phyloP scores from a whole-genome alignment of 2,329 filamentous ascomycete species.

The Calonectria crousiana region DNA sequence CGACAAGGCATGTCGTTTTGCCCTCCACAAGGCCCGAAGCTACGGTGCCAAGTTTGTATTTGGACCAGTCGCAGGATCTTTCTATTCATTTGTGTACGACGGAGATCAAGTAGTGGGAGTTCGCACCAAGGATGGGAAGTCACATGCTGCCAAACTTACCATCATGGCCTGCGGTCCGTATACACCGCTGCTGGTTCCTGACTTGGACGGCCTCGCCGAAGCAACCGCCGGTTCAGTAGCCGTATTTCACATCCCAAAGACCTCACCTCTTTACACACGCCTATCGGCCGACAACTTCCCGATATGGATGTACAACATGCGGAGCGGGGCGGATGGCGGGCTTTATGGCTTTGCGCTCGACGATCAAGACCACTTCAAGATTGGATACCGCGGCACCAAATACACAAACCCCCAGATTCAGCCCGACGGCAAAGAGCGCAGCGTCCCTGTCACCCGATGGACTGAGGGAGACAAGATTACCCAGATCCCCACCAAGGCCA shows the following conservation, averaged over 20 bases:
- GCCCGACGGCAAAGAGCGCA: conserved; percentile 52
- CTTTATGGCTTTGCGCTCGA: conserved; percentile 62
- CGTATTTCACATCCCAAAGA: conserved; percentile 56
- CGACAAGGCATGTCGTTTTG: conserved; percentile 60
- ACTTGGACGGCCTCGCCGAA: conserved; percentile 57
- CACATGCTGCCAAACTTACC: conserved; percentile 48
- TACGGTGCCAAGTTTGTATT: conserved; percentile 58
- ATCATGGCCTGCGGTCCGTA: conserved; percentile 59
- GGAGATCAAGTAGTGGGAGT: conserved; percentile 51
- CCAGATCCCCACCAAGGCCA: conserved; percentile 44
- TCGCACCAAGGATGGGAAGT: conserved; percentile 50
- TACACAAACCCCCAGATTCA: conserved; percentile 58
- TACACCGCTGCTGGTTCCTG: conserved; percentile 56
- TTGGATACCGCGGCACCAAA: conserved; percentile 64
- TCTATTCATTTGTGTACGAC: conserved; percentile 43
- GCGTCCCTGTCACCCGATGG: conserved; percentile 56
- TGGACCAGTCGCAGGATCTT: conserved; percentile 44
- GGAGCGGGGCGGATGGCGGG: conserved; percentile 47
- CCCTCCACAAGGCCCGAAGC: conserved; percentile 54
- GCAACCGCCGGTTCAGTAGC: conserved; percentile 61
- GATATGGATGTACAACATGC: conserved; percentile 50
- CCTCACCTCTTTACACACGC: conserved; percentile 51
- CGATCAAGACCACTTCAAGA: conserved; percentile 58
- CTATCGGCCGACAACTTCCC: conserved; percentile 60
- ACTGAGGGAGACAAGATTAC: conserved; percentile 39